These are phyloP conservation scores for Aureobasidium pullulans DNA, from an alignment of 2,329 filamentous ascomycete species.

Conservation along the genomic window DNA sequence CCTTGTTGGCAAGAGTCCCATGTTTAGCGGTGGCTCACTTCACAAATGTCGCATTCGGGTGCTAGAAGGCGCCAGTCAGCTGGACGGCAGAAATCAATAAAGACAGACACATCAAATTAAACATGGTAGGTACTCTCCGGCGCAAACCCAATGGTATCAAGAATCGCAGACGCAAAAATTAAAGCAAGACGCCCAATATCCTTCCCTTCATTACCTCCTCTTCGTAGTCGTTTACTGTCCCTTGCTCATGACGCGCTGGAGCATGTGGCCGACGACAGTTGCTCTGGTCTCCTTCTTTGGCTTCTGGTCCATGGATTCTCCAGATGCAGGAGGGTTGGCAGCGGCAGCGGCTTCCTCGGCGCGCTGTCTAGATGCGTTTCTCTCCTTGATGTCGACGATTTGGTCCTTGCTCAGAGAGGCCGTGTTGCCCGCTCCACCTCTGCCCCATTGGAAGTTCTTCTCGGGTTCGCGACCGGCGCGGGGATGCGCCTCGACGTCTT, in stretches of 20 bases:
- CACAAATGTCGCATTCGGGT: too few relatives aligned
- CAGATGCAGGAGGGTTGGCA: neutral
- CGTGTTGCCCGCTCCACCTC: constrained; percentile 69
- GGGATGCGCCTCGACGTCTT: constrained; percentile 63
- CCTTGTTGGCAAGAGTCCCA: too few relatives aligned
- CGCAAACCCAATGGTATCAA: neutral
- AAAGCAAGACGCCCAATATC: neutral
- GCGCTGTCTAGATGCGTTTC: constrained; percentile 20
- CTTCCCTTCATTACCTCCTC: neutral
- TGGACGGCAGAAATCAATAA: neutral
- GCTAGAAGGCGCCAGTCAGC: neutral
- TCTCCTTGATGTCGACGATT: constrained; percentile 27
- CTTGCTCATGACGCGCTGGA: constrained; percentile 7
- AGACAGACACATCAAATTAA: neutral
- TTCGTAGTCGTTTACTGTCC: neutral
- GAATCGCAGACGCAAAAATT: neutral
- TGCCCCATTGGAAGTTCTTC: constrained; percentile 58
- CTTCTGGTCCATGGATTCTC: constrained; percentile 7
- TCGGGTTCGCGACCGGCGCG: constrained; percentile 46
- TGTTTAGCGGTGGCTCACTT: too few relatives aligned
- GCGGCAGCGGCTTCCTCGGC: neutral
- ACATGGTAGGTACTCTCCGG: neutral
- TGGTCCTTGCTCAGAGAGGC: constrained; percentile 34
- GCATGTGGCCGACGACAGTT: neutral
- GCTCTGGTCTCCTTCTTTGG: constrained; percentile 3